phyloP scores from a whole-genome alignment of 495 filamentous ascomycete species.

The Aspergillus affinis region DNA sequence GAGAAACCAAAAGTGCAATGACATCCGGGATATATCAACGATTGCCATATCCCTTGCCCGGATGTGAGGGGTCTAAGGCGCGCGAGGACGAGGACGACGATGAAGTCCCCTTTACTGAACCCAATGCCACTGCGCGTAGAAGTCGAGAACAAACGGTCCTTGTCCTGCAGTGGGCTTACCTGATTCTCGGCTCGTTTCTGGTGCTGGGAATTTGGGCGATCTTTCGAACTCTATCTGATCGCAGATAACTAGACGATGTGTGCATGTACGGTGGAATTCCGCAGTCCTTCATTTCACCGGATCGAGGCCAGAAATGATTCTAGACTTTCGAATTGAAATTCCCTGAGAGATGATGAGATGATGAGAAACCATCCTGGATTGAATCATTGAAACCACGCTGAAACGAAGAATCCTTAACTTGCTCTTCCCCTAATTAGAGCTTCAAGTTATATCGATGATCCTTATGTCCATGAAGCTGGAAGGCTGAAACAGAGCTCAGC shows the following conservation, averaged over 20 bases:
- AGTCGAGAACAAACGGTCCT: background rate
- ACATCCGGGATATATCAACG: no score
- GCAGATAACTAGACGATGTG: background rate
- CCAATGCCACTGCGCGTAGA: background rate
- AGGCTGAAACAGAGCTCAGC: background rate
- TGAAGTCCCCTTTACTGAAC: background rate
- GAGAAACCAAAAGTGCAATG: no score
- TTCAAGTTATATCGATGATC: background rate
- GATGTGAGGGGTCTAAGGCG: no score
- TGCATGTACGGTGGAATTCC: background rate
- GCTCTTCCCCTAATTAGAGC: no score
- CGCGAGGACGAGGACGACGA: background rate
- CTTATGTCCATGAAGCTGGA: background rate
- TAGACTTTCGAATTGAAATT: no score
- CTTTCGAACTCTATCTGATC: background rate
- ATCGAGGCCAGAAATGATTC: background rate
- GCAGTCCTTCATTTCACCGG: no score
- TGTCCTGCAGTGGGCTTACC: background rate
- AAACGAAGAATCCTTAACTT: no score
- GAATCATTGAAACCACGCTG: no score
- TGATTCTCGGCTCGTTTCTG: background rate
- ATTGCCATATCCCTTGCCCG: no score
- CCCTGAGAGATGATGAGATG: no score
- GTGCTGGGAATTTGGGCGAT: background rate
- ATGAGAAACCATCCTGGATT: no score